Evolutionary conservation across 2,329 filamentous ascomycete species (phyloP).

Genomic region (Aspergillus flavus): DNA sequence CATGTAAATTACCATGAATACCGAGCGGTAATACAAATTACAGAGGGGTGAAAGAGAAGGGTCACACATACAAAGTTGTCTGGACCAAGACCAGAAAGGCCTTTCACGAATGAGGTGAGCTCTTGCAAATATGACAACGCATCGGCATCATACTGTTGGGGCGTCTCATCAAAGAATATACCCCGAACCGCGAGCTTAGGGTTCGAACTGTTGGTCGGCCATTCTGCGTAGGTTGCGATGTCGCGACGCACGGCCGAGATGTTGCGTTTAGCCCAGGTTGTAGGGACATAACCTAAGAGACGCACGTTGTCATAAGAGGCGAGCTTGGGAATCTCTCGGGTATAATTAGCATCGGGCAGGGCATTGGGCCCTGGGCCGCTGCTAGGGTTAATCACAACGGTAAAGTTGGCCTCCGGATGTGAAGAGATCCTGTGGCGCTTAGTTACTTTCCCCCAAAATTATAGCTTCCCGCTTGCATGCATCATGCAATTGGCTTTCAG

Average conservation of each 20-base stretch:
- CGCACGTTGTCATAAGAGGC: conserved; percentile 50
- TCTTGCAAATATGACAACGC: conserved; percentile 38
- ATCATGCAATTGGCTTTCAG: conserved; percentile 18
- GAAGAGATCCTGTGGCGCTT: conserved; percentile 37
- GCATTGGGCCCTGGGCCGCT: conserved; percentile 49
- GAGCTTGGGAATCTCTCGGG: conserved; percentile 44
- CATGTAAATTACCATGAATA: conserved; percentile 15
- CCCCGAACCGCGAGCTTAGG: conserved; percentile 46
- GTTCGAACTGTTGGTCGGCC: conserved; percentile 41
- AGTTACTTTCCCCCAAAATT: conserved; percentile 22
- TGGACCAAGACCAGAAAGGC: conserved; percentile 35
- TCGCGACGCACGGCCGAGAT: conserved; percentile 47
- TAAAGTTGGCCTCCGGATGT: conserved; percentile 51
- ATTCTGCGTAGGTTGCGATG: conserved; percentile 49
- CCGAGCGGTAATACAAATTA: not conserved
- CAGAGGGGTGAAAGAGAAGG: conserved; percentile 3
- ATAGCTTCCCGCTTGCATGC: conserved; percentile 3
- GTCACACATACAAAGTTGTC: conserved; percentile 41
- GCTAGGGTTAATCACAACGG: conserved; percentile 53
- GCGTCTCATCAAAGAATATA: conserved; percentile 55
- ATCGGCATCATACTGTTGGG: conserved; percentile 38
- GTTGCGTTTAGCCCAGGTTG: conserved; percentile 49
- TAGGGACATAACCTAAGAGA: conserved; percentile 54
- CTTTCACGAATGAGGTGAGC: conserved; percentile 36
- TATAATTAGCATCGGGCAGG: conserved; percentile 49